These are phyloP conservation scores for Crithidia fasciculata DNA, from an alignment of 208 protist genomes.

Conservation along the genomic window DNA sequence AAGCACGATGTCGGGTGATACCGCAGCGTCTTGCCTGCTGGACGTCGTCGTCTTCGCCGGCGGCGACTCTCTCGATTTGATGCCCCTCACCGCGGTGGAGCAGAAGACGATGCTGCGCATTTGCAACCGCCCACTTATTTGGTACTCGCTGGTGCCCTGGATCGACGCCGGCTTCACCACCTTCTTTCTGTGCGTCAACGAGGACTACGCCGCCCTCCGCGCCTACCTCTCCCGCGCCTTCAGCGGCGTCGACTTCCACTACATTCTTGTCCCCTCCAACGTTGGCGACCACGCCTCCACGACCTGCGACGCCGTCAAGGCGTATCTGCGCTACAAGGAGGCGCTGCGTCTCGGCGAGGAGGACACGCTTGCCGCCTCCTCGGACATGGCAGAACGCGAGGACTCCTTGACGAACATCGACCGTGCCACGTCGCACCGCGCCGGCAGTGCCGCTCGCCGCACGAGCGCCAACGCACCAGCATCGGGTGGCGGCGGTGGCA, in stretches of 20 bases:
- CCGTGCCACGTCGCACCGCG: constrained; percentile 6
- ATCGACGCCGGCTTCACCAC: constrained; percentile 66
- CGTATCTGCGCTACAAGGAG: constrained; percentile 78
- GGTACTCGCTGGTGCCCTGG: constrained; percentile 81
- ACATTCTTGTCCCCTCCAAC: constrained; percentile 64
- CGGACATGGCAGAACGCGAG: constrained; percentile 9
- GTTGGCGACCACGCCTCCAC: constrained; percentile 60
- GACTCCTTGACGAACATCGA: constrained; percentile 6
- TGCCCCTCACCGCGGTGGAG: constrained; percentile 64
- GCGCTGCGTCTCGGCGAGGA: constrained; percentile 47
- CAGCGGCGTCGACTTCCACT: constrained; percentile 63
- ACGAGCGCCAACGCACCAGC: background rate
- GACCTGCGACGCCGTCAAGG: constrained; percentile 77
- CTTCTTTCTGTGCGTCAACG: constrained; percentile 85
- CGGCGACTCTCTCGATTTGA: constrained; percentile 52
- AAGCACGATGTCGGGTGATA: constrained; percentile 22
- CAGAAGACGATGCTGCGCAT: constrained; percentile 72
- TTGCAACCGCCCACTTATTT: constrained; percentile 87
- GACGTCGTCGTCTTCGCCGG: constrained; percentile 87
- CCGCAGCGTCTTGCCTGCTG: constrained; percentile 47
- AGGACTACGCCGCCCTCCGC: constrained; percentile 63
- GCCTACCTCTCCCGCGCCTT: constrained; percentile 73
- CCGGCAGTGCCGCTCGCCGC: constrained; percentile 3
- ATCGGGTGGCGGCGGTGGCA: background rate
- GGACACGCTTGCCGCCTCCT: constrained; percentile 16